Evolutionary conservation across 192 early-diverging fungal genomes (phyloP), one percentile per base, ranked within the genome.

Genomic region (Coemansia sp.): DNA sequence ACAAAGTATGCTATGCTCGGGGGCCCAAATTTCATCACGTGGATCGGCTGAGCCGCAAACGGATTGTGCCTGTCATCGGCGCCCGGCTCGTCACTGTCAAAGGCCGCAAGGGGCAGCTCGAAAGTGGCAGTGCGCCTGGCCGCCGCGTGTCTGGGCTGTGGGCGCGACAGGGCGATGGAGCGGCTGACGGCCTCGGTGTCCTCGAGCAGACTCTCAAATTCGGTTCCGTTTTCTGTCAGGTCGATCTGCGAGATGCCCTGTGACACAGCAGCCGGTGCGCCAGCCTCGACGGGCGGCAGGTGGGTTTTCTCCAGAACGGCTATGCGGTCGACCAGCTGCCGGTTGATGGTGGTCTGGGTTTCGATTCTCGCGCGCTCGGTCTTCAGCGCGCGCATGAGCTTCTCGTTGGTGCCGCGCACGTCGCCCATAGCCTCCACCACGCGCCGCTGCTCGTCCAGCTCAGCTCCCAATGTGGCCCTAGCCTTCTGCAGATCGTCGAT

Each of bases 341-440:
- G 10, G 48, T 78, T 78, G 1, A 74, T 9, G 6, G 42, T 13
- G 3, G 16, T 40, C 29, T 65, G 53, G 1, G 75, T 75, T 19
- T 66, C 69, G 39, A 64, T 54, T 31, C 67, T 68, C 8, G 75
- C 9, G 27, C 67, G 70, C 44, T 83, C 81, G 37, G 62, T 68
- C 51, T 72, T 77, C 46, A 83, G 48, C 35, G 75, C 56, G 31
- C 75, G 75, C 13, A 56, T 60, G 9, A 83, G 67, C 56, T 63
- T 69, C 51, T 83, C 81, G 48, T 75, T 83, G 36, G 69, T 61
- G 11, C 69, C 45, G 13, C 72, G 81, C 50, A 83, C 73, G 48
- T 75, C 67, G 19, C 73, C 75, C 81, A 83, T 72, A 19, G 50
- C 62, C 17, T 36, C 50, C 2, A 78, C 75, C 6, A 83, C 67